A percentile compares a stretch with the other conserved stretches of the same genome.
phyloP scores from a whole-genome alignment of 2,329 filamentous ascomycete genomes.

The Ophiostoma pallidulum region DNA sequence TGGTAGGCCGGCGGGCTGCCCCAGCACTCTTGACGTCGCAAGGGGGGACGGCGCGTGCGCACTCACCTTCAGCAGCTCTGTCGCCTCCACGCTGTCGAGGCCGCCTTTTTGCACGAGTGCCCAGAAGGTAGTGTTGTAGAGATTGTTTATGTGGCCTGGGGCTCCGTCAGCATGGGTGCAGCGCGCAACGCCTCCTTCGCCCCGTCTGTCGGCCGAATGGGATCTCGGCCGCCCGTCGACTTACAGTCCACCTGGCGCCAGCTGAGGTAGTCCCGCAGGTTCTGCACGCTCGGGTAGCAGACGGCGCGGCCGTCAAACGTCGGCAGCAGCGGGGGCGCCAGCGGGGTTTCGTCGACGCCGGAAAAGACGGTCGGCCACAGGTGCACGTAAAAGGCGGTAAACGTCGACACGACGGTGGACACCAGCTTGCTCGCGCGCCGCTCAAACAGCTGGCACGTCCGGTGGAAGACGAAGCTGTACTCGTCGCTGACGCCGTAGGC shows the following conservation, averaged over 20 bases:
- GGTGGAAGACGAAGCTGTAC: conserved; percentile 87
- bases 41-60: too few relatives aligned
- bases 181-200: too few relatives aligned
- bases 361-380: conserved; percentile 72
- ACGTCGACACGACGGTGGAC: conserved; percentile 83
- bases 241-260: conserved; percentile 95
- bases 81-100: conserved; percentile 53
- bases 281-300: conserved; percentile 71
- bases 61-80: conserved; percentile 63
- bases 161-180: too few relatives aligned
- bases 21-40: too few relatives aligned
- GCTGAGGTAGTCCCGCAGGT: conserved; percentile 88
- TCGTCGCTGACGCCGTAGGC: conserved; percentile 95
- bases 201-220: too few relatives aligned
- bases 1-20: too few relatives aligned
- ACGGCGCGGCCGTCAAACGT: conserved; percentile 91
- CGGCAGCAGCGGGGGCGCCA: conserved; percentile 67
- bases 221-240: conserved; percentile 24
- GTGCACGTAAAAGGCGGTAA: conserved; percentile 82
- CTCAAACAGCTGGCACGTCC: conserved; percentile 73
- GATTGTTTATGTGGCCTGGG: conserved; percentile 88
- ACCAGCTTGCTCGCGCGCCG: conserved; percentile 80
- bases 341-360: conserved; percentile 39
- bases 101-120: conserved; percentile 69
- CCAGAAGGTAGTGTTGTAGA: conserved; percentile 98